Conservation (phyloP, 345 rosid species). For the Eucalyptus erythrocorys region DNA sequence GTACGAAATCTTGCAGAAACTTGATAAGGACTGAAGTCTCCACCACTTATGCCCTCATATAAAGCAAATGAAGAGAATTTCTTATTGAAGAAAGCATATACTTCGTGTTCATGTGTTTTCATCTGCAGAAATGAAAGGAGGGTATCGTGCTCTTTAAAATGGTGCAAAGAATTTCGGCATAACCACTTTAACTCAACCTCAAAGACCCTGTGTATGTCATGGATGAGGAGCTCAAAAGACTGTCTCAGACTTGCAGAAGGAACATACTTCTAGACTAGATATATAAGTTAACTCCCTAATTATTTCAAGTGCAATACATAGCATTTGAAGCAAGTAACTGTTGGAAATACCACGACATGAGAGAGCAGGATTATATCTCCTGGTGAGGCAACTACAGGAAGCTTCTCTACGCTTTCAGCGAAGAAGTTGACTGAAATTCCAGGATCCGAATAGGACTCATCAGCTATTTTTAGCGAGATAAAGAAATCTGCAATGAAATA, state of each 20-base stretch:
- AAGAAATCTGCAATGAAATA: slow-evolving; percentile 35
- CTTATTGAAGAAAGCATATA: slow-evolving; percentile 50
- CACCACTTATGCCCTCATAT: slow-evolving; percentile 28
- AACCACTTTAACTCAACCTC: not conserved
- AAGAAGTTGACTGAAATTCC: slow-evolving; percentile 41
- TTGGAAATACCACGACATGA: slow-evolving; percentile 37
- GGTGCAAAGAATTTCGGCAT: not conserved
- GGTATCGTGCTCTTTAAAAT: not conserved
- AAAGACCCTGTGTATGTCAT: not conserved
- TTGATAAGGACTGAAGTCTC: slow-evolving; percentile 44
- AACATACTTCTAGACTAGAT: not conserved
- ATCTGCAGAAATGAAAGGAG: slow-evolving; percentile 22
- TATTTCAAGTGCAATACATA: not conserved
- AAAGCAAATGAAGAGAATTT: slow-evolving; percentile 55
- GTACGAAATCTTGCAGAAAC: slow-evolving; percentile 32
- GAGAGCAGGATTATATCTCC: slow-evolving; percentile 52
- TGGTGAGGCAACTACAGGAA: slow-evolving; percentile 35
- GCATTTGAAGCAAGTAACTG: not conserved
- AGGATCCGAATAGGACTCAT: slow-evolving; percentile 26
- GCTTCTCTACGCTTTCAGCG: slow-evolving; percentile 19
- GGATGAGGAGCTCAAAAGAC: not conserved
- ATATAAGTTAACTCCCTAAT: not conserved
- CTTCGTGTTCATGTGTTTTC: slow-evolving; percentile 18
- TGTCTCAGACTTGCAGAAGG: not conserved
- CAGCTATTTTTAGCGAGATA: slow-evolving; percentile 36